These are phyloP conservation scores for Emmonsiellopsis sp. DNA, from an alignment of 2,329 filamentous ascomycete genomes.

Conservation along the genomic window DNA sequence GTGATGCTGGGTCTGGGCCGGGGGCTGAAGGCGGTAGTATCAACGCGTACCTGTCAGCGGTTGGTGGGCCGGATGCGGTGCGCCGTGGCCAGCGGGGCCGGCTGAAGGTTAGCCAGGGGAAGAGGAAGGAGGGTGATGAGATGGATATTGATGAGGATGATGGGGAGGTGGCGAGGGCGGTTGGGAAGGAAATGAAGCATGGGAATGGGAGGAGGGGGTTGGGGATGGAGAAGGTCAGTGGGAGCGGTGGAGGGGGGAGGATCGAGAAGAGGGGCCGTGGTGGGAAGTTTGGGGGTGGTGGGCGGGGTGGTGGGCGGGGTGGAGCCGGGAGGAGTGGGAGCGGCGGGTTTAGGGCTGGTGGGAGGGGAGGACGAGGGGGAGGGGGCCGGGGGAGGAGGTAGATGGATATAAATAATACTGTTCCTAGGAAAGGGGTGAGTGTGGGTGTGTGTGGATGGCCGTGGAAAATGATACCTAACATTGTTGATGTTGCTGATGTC, in stretches of 20 bases:
- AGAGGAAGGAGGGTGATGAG: conserved; percentile 25
- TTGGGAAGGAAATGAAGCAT: conserved; percentile 17
- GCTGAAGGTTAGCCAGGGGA: conserved; percentile 48
- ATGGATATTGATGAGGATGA: conserved; percentile 41
- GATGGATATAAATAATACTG: too few relatives aligned
- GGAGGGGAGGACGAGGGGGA: not conserved
- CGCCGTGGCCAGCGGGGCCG: conserved; percentile 51
- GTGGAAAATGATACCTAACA: too few relatives aligned
- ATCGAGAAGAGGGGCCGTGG: conserved; percentile 10
- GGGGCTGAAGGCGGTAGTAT: conserved; percentile 19
- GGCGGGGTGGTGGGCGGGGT: conserved; percentile 7
- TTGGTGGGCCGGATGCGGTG: conserved; percentile 51
- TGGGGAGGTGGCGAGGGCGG: conserved; percentile 25
- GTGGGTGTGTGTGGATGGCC: too few relatives aligned
- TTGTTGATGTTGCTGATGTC: too few relatives aligned
- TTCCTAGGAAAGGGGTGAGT: too few relatives aligned
- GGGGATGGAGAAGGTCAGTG: conserved; percentile 21
- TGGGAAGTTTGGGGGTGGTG: conserved; percentile 9
- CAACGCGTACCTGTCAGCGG: conserved; percentile 54
- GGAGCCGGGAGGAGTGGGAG: conserved; percentile 5
- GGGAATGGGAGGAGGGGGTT: conserved; percentile 19
- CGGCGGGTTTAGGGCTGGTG: not conserved
- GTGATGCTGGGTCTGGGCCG: conserved; percentile 12
- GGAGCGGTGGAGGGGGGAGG: conserved; percentile 18
- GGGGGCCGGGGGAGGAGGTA: conserved; percentile 1